Percentiles rank a stretch among this genome's conserved stretches.
Conservation (phyloP, 1,139 yeast species). For the Kodamaea derodonti region DNA sequence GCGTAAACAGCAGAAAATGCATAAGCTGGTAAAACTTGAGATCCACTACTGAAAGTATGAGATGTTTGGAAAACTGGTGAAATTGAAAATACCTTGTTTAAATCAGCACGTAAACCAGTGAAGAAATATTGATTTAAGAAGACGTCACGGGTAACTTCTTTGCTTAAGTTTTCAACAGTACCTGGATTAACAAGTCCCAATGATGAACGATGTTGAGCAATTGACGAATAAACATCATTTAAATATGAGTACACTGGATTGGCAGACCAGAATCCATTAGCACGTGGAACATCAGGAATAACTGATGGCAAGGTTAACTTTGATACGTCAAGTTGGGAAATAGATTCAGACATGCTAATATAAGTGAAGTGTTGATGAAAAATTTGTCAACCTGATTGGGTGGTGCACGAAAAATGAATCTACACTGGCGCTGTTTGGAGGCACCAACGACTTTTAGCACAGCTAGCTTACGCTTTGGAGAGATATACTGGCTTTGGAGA, state of each 20-base stretch:
- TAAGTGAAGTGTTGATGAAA: not conserved
- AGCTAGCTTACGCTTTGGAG: too few relatives aligned
- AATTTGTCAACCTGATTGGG: not conserved
- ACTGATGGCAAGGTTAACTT: slow-evolving; percentile 59
- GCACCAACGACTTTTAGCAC: too few relatives aligned
- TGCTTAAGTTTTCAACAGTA: slow-evolving; percentile 86
- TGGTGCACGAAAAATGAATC: too few relatives aligned
- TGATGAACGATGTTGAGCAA: slow-evolving; percentile 75
- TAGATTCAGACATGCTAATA: not conserved
- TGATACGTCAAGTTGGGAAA: slow-evolving; percentile 34
- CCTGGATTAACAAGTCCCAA: slow-evolving; percentile 90
- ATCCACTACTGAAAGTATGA: slow-evolving; percentile 89
- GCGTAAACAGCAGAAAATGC: slow-evolving; percentile 91
- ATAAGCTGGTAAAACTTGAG: slow-evolving; percentile 83
- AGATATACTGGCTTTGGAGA: too few relatives aligned
- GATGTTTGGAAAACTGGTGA: slow-evolving; percentile 97
- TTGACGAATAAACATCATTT: slow-evolving; percentile 69
- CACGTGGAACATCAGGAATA: slow-evolving; percentile 47
- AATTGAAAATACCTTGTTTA: slow-evolving; percentile 86
- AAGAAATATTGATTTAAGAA: slow-evolving; percentile 86
- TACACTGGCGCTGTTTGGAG: too few relatives aligned
- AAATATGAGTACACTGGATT: slow-evolving; percentile 82
- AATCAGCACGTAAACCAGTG: slow-evolving; percentile 95
- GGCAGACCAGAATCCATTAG: slow-evolving; percentile 69
- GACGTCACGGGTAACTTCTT: slow-evolving; percentile 92